These are phyloP conservation scores for Cytospora piceicola DNA, from an alignment of 2,329 filamentous ascomycete genomes.

Conservation along the genomic window DNA sequence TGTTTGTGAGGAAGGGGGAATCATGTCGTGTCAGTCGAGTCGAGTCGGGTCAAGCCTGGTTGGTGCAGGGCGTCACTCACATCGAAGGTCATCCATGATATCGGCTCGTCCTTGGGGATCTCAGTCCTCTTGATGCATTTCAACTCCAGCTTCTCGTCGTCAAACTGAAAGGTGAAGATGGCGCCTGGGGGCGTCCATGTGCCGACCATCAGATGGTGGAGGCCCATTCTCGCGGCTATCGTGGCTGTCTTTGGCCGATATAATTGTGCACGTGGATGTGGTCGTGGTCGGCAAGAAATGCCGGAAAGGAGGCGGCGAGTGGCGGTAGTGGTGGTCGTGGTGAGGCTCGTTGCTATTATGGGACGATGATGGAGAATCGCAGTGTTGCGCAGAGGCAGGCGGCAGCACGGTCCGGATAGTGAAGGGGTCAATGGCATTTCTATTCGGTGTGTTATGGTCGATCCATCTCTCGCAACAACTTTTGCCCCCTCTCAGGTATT, in stretches of 20 bases:
- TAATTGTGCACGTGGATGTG: slow-evolving; percentile 11
- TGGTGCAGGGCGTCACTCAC: slow-evolving; percentile 52
- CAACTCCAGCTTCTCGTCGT: slow-evolving; percentile 77
- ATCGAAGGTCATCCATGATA: slow-evolving; percentile 93
- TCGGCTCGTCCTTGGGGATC: slow-evolving; percentile 82
- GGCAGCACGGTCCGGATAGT: not conserved
- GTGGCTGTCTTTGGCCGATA: not conserved
- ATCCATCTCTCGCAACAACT: not conserved
- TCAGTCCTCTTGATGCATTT: slow-evolving; percentile 78
- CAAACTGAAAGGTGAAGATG: slow-evolving; percentile 87
- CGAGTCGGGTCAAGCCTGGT: too few relatives aligned
- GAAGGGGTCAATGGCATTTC: not conserved
- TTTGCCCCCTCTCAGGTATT: not conserved
- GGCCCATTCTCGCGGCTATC: slow-evolving; percentile 60
- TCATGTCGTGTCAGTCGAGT: slow-evolving; percentile 6
- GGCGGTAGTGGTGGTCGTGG: not conserved
- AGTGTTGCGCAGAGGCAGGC: not conserved
- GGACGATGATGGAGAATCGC: not conserved
- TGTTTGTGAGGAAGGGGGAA: slow-evolving; percentile 40
- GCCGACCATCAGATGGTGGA: slow-evolving; percentile 88
- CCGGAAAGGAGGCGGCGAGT: slow-evolving; percentile 25
- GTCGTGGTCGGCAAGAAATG: slow-evolving; percentile 33
- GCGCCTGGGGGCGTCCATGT: slow-evolving; percentile 90
- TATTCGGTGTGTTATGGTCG: not conserved
- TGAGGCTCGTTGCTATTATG: not conserved